Conservation (phyloP, 78 protist genomes). For the Dictyostelium discoideum region dicty_2.7 NC_007088.5:745501-746000, state of each 20-base stretch:
- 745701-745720: not conserved
- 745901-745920: not conserved
- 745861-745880: not conserved
- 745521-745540: too few relatives aligned
- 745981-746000: not conserved
- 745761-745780: not conserved
- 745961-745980: not conserved
- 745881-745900: too few relatives aligned
- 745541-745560: too few relatives aligned
- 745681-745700: too few relatives aligned
- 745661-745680: too few relatives aligned
- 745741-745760: not conserved
- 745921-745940: not conserved
- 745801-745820: not conserved
- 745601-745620: too few relatives aligned
- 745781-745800: not conserved
- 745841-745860: not conserved
- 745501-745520: not conserved
- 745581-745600: too few relatives aligned
- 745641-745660: too few relatives aligned
- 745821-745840: not conserved
- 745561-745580: too few relatives aligned
- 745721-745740: not conserved
- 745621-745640: too few relatives aligned
- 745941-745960: not conserved